Evolutionary conservation across 257 asterid species (phyloP).

Genomic region (Ligustrum vulgare): DNA sequence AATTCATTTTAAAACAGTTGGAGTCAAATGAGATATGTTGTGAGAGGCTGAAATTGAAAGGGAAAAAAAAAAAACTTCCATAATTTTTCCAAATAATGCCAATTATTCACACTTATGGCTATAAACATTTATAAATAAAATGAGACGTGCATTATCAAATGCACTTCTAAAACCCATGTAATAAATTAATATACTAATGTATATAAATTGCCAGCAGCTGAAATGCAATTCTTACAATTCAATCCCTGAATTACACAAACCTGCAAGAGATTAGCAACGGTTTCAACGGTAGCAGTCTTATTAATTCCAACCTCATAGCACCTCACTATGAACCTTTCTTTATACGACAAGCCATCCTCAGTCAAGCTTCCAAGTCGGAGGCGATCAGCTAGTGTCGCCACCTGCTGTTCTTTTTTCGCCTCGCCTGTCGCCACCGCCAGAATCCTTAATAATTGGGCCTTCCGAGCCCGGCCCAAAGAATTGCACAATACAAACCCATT

Average conservation of each 20-base stretch:
- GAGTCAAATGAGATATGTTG: neutral
- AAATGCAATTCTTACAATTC: neutral
- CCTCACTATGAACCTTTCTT: slow-evolving; percentile 86
- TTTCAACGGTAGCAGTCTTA: slow-evolving; percentile 91
- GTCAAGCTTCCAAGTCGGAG: slow-evolving; percentile 83
- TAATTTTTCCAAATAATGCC: neutral
- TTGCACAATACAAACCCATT: slow-evolving; percentile 15
- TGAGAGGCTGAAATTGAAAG: neutral
- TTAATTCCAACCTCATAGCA: slow-evolving; percentile 93
- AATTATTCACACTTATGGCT: no score
- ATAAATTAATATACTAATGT: neutral
- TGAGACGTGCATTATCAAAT: slow-evolving; percentile 24
- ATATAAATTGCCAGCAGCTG: neutral
- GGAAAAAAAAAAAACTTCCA: neutral
- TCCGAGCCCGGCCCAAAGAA: slow-evolving; percentile 15
- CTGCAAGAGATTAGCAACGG: slow-evolving; percentile 96
- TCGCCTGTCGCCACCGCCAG: slow-evolving; percentile 64
- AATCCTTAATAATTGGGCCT: slow-evolving; percentile 27
- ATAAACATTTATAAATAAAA: neutral
- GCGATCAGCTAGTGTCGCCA: slow-evolving; percentile 75
- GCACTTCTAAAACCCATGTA: slow-evolving; percentile 16
- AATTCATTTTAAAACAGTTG: neutral
- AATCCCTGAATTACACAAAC: slow-evolving; percentile 27
- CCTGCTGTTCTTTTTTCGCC: slow-evolving; percentile 44
- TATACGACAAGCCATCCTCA: slow-evolving; percentile 88